These are phyloP conservation scores for Emmonsiellopsis sp. DNA, from an alignment of 2,329 filamentous ascomycete genomes.

Conservation along the genomic window DNA sequence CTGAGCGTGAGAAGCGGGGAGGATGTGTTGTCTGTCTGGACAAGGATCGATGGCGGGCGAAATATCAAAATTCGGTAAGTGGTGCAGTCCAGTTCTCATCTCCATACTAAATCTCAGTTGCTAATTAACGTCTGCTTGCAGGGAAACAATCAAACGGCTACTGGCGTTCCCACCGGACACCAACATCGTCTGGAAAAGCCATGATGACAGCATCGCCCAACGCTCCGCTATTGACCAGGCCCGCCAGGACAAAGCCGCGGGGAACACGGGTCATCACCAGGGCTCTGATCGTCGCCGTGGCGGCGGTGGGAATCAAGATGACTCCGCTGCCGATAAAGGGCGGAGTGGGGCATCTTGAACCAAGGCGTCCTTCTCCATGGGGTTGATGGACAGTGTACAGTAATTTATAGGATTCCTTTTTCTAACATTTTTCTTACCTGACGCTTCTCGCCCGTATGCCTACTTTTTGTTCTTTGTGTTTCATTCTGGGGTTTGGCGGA, in stretches of 20 bases:
- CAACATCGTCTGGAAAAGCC: conserved; percentile 87
- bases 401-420: background rate
- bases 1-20: conserved; percentile 91
- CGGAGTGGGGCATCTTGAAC: conserved; percentile 27
- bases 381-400: background rate
- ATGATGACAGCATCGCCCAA: conserved; percentile 92
- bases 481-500: background rate
- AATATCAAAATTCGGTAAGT: conserved; percentile 92
- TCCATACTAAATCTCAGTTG: background rate
- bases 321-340: conserved; percentile 32
- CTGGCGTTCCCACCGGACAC: conserved; percentile 81
- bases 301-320: conserved; percentile 33
- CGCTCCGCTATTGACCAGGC: conserved; percentile 83
- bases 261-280: conserved; percentile 24
- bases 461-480: background rate
- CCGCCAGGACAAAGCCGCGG: conserved; percentile 65
- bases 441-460: too few species aligned
- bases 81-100: background rate
- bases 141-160: conserved; percentile 87
- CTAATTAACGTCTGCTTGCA: conserved; percentile 26
- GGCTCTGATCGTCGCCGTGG: conserved; percentile 34
- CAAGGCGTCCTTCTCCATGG: background rate
- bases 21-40: conserved; percentile 97
- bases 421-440: background rate
- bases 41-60: conserved; percentile 80